Base-by-base conservation (phyloP, 306 rosid genomes). In the Trifolium dubium region DNA sequence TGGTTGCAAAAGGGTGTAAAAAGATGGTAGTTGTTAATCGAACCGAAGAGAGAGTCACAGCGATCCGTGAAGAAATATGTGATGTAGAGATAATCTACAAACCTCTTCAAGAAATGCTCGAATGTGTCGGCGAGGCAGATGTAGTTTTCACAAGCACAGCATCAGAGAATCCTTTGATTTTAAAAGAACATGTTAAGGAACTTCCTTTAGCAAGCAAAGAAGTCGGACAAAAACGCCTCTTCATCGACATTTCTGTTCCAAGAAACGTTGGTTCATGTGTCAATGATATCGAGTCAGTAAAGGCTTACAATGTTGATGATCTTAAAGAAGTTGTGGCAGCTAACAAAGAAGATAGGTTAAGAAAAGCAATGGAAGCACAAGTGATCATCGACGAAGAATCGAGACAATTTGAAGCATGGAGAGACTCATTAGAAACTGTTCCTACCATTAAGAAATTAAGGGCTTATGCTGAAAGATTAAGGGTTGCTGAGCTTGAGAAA, bases 311-410 rank as follows among this genome's bases (percentile, higher is more conserved):
- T 76, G 99, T 95, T 6, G 99, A 95, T 51, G 93, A 95, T 80
- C 99, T 95, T 56, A 95, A 95, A 71, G 99, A 92, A 78, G 99
- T 95, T 72, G 99, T 95, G 50, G 99, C 99, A 71, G 98, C 99
- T 60, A 95, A 95, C 66, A 95, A 95, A 78, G 99, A 92, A 67
- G 99, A 95, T 56, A 88, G 99, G 74, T 87, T 85, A 14, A 77
- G 92, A 67, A 95, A 95, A 86, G 97, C 99, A 10, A 85, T 88
- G 98, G 99, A 95, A 77, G 99, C 99, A 71, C 99, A 95, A 80
- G 85, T 84, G 14, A 90, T 95, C 43, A 95, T 95, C 35, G 59
- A 80, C 8, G 99, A 95, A 72, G 99, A 95, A 68, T 92, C 97
- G 11, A 89, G 88, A 14, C 98, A 92, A 77, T 94, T 94, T 60